Evolutionary conservation across 805 yeast species (phyloP).

Genomic region (Huiozyma naganishii): DNA sequence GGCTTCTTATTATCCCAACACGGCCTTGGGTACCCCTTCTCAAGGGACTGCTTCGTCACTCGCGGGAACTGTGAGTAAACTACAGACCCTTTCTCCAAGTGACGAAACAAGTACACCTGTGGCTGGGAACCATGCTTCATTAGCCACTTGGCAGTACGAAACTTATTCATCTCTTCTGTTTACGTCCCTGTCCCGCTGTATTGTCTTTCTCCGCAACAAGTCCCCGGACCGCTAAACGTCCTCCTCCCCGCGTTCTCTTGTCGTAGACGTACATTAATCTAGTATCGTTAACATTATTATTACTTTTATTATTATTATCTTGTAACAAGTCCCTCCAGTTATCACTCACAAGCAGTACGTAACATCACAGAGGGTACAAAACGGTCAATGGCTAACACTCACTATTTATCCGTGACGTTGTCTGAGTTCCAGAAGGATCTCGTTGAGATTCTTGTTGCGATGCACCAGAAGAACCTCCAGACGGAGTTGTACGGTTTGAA

Average conservation of each 20-base stretch:
- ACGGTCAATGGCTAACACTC: constrained; percentile 4
- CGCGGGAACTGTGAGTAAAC: constrained; percentile 76
- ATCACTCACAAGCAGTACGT: no score
- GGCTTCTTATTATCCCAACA: constrained; percentile 87
- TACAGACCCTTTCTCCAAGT: constrained; percentile 83
- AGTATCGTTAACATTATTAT: neutral
- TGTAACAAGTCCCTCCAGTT: no score
- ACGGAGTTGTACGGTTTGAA: neutral
- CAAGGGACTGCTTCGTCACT: constrained; percentile 9
- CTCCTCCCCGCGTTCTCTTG: no score
- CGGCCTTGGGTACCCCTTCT: constrained; percentile 37
- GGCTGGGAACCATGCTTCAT: constrained; percentile 60
- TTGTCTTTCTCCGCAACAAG: no score
- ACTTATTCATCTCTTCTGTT: constrained; percentile 16
- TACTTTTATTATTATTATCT: neutral
- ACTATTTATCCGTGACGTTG: constrained; percentile 33
- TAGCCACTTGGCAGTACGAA: constrained; percentile 51
- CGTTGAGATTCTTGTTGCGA: constrained; percentile 32
- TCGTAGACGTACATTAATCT: constrained; percentile 2
- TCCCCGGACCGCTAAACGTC: no score
- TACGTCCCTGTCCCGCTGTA: no score
- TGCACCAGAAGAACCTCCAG: constrained; percentile 31
- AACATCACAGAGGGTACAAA: neutral
- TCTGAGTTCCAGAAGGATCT: constrained; percentile 36
- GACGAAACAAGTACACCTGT: constrained; percentile 72